These are phyloP conservation scores for Eutrema heterophyllum DNA, from an alignment of 345 rosid species.

Conservation along the genomic window DNA sequence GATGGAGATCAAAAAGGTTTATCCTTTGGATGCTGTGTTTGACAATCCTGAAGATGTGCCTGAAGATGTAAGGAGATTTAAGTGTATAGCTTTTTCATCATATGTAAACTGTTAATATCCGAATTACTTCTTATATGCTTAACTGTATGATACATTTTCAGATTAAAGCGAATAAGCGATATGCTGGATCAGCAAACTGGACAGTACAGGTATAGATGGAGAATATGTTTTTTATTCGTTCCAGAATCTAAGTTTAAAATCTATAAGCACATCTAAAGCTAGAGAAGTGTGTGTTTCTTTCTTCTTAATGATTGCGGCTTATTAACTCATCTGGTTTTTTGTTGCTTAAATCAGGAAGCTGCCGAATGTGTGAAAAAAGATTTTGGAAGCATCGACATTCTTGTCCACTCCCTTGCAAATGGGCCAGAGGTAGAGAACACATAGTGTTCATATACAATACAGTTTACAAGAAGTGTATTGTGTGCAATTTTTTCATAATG, in stretches of 20 bases:
- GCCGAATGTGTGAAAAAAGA: slow-evolving; percentile 81
- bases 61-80: slow-evolving; percentile 65
- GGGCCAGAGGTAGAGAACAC: slow-evolving; percentile 75
- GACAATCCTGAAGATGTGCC: slow-evolving; percentile 84
- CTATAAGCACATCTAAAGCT: background rate
- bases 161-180: slow-evolving; percentile 82
- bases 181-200: slow-evolving; percentile 93
- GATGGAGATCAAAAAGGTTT: slow-evolving; percentile 89
- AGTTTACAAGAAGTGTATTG: background rate
- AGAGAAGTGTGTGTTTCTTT: background rate
- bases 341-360: slow-evolving; percentile 57
- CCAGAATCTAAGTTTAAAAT: background rate
- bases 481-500: background rate
- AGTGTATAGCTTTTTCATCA: background rate
- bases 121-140: background rate
- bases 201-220: slow-evolving; percentile 69
- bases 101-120: background rate
- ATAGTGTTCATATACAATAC: background rate
- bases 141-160: slow-evolving; percentile 30
- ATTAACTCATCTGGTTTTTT: background rate
- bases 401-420: slow-evolving; percentile 93
- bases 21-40: slow-evolving; percentile 89
- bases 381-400: slow-evolving; percentile 89
- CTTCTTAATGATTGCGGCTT: background rate
- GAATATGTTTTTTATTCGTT: background rate